Base-by-base conservation (phyloP, 345 rosid genomes). In the Gossypium bickii region DNA sequence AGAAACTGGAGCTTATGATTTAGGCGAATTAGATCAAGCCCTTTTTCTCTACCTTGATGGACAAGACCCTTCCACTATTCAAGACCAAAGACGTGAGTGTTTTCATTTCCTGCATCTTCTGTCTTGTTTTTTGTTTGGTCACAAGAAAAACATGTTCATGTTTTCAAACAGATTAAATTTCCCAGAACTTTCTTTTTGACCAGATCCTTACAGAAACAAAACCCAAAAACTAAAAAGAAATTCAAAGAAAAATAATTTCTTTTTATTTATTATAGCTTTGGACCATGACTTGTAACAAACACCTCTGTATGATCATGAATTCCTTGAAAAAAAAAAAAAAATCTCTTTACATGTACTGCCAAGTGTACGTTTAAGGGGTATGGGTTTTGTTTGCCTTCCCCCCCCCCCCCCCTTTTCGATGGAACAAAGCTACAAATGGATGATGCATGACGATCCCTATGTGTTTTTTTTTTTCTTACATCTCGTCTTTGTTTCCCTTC, bases 21-120 rank as follows among this genome's bases (percentile, higher is more conserved):
- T 96, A 81, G 97, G 92, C 70, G 99, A 96, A 78, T 81, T 96
- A 74, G 99, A 96, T 87, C 97, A 89, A 87, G 92, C 98, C 24
- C 93, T 96, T 76, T 89, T 96, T 75, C 93, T 92, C 52, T 93
- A 96, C 86, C 88, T 96, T 51, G 97, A 93, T 78, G 99, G 97
- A 78, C 93, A 94, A 77, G 92, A 90, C 61, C 82, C 80, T 48
- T 70, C 94, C 55, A 71, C 82, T 73, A 68, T 78, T 84, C 91
- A 89, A 79, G 90, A 91, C 43, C 92, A 87, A 84, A 87, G 89
- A 76, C 92, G 98, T 92, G 80, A 84, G 89, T 71, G 55, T 57
- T 25, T 60, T n/a, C 25, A 24, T 43, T 44, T 71, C 38, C 68
- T 71, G 44, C 24, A 17, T 18, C 65, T 76, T 74, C 76, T 52